Evolutionary conservation across 2,329 filamentous ascomycete genomes (phyloP), one percentile per base, ranked within the genome.

Genomic region (Ascochyta fabae): DNA sequence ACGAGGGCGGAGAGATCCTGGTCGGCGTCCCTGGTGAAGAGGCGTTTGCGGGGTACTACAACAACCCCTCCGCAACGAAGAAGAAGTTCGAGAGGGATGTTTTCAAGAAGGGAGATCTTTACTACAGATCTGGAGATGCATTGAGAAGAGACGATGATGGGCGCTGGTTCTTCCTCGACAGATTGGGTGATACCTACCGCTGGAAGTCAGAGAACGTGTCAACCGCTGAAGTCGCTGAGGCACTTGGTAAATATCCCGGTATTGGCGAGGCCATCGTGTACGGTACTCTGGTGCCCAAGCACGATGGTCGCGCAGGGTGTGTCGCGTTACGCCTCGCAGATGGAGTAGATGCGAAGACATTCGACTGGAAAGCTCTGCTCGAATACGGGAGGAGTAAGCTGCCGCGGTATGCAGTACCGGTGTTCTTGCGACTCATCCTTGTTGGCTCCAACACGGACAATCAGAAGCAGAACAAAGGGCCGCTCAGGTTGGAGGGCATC

Each of bases 391-490:
- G 56, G 19, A 59, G 54, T 7, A 67, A 70, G 42, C 48, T 93
- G 16, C 89, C 90, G 0, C 82, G 80, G 59, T 92, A 92, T 66
- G 90, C 89, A 0, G 88, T 92, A 1, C 90, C 90, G 0, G 73
- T 91, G 2, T 92, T 92, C 75, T 62, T 92, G 42, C 80, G 89
- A 0, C 71, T 90, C 13, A 81, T 89, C 4, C 73, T 79, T 22
- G 79, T 78, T 29, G 80, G 81, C 41, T 83, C 80, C 34, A 83
- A 86, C 10, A 88, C 85, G 55, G 86, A 89, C 66, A 92, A 91
- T 64, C 88, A 91, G 71, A 92, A 93, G 76, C 89, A 91, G 74
- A 90, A 91, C 66, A 92, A 92, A 72, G 81, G 86, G 2, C 86
- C 86, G 1, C 76, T 91, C 46, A 82, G 87, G 66, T 81, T 83